Percentiles rank a stretch among this genome's conserved stretches.
phyloP scores from a whole-genome alignment of 768 basidiomycete genomes.

The Mycena maculata region DNA sequence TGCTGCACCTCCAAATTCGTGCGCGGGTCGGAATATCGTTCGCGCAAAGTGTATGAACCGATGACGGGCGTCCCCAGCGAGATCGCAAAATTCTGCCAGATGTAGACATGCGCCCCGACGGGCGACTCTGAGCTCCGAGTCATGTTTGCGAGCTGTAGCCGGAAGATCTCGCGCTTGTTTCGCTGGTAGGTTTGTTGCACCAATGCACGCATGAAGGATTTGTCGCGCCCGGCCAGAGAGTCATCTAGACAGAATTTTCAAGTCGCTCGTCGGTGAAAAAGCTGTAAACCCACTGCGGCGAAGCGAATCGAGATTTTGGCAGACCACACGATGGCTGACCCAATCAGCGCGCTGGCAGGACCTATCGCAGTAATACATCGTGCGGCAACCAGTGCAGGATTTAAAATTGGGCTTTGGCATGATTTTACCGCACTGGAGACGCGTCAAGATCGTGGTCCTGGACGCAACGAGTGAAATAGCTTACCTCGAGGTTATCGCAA shows the following conservation, averaged over 20 bases:
- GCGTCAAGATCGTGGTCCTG: neutral
- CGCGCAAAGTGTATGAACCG: neutral
- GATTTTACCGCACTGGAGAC: neutral
- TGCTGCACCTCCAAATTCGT: neutral
- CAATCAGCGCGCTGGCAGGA: neutral
- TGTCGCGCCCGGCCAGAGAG: neutral
- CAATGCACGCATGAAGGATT: neutral
- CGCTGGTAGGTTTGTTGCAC: neutral
- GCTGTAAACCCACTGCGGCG: neutral
- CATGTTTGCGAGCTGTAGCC: neutral
- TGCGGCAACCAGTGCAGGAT: neutral
- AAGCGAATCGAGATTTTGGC: neutral
- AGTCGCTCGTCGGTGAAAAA: neutral
- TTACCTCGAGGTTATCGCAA: constrained; percentile 7
- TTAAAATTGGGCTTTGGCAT: neutral
- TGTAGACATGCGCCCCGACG: neutral
- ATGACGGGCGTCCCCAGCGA: neutral
- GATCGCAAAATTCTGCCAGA: neutral
- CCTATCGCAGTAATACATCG: neutral
- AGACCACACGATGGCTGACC: neutral
- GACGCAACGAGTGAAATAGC: neutral
- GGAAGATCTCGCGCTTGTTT: neutral
- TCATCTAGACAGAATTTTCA: neutral
- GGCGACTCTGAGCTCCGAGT: too few relatives aligned
- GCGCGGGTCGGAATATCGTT: neutral